Evolutionary conservation across 495 filamentous ascomycete genomes (phyloP).

Genomic region (Xylaria telfairii): DNA sequence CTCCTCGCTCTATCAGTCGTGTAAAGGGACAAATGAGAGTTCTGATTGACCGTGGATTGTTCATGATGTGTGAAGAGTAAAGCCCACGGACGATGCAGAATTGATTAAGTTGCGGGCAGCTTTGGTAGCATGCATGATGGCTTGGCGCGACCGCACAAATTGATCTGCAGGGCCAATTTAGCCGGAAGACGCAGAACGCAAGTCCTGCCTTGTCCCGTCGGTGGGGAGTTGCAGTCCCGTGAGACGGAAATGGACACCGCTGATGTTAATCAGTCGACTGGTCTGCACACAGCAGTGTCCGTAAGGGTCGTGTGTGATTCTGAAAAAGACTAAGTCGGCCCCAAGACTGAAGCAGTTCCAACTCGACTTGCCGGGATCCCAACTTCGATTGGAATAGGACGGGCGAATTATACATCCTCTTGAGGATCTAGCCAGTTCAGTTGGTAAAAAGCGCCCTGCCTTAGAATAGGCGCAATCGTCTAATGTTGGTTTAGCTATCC

Average conservation of each 20-base stretch:
- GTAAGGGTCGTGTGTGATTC: background rate
- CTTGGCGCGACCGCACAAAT: slow-evolving; percentile 14
- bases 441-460: background rate
- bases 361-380: background rate
- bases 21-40: background rate
- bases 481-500: background rate
- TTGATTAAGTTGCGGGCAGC: background rate
- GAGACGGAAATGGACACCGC: slow-evolving; percentile 10
- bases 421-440: background rate
- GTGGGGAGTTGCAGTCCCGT: background rate
- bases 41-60: background rate
- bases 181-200: slow-evolving; percentile 11
- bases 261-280: background rate
- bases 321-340: background rate
- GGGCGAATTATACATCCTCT: background rate
- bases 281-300: background rate
- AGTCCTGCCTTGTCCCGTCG: background rate
- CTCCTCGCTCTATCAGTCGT: background rate
- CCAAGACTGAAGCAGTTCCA: background rate
- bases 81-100: background rate
- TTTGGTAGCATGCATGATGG: slow-evolving; percentile 9
- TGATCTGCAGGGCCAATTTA: slow-evolving; percentile 19
- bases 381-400: background rate
- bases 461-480: background rate
- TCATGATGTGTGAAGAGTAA: slow-evolving; percentile 1